Conservation (phyloP, 163 green algal genomes). For the Trebouxia gelatinosa region DNA sequence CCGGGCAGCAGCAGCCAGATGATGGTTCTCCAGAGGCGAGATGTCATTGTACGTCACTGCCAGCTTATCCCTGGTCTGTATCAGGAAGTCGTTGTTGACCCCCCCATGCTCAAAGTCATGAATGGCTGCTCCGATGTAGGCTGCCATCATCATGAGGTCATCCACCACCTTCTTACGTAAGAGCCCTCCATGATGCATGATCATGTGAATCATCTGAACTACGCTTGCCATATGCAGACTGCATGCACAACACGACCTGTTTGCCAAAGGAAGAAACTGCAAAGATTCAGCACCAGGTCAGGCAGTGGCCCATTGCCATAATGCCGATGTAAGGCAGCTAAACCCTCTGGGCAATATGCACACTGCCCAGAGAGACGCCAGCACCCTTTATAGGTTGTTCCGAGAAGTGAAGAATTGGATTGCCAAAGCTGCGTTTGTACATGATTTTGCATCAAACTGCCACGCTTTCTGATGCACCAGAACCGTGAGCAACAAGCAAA, state of each 20-base stretch:
- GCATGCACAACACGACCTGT: background rate
- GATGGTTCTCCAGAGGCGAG: slow-evolving; percentile 64
- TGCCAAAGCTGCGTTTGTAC: too few relatives aligned
- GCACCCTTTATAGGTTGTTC: too few relatives aligned
- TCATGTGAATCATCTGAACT: slow-evolving; percentile 30
- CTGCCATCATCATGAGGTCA: slow-evolving; percentile 1
- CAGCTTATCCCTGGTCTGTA: slow-evolving; percentile 18
- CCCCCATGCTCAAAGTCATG: slow-evolving; percentile 34
- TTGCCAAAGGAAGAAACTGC: too few relatives aligned
- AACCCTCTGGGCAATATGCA: too few relatives aligned
- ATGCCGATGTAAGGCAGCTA: too few relatives aligned
- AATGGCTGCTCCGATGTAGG: slow-evolving; percentile 26
- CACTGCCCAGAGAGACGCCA: too few relatives aligned
- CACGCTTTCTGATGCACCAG: too few relatives aligned
- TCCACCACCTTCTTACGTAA: background rate
- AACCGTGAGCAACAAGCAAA: too few relatives aligned
- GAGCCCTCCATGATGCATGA: slow-evolving; percentile 22
- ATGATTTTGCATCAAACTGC: too few relatives aligned
- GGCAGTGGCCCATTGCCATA: too few relatives aligned
- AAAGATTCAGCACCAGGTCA: too few relatives aligned
- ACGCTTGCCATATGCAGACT: slow-evolving; percentile 24
- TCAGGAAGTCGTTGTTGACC: slow-evolving; percentile 29
- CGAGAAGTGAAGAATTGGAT: too few relatives aligned
- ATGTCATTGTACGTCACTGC: slow-evolving; percentile 29
- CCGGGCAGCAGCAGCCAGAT: slow-evolving; percentile 53